Conservation (phyloP, 1,139 yeast genomes). For the Magnusiomyces tetraspermus region DNA sequence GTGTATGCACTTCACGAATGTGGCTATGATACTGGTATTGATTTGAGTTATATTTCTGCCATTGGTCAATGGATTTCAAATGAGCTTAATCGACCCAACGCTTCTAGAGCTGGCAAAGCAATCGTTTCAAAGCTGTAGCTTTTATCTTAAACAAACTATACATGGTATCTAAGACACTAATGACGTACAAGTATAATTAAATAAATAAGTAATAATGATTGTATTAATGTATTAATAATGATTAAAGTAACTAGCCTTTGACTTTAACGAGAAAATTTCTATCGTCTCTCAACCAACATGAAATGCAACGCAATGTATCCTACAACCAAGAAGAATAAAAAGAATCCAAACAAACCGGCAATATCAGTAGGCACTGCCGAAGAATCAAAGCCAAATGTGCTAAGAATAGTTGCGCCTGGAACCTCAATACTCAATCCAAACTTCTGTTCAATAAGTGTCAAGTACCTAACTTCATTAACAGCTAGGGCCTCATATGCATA, state of each 20-base stretch:
- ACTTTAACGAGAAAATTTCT: neutral
- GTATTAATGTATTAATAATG: too few relatives aligned
- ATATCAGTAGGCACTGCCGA: conserved; percentile 65
- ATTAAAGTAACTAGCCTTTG: too few relatives aligned
- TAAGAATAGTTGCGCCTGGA: conserved; percentile 95
- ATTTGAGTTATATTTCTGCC: conserved; percentile 23
- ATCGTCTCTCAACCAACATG: conserved; percentile 65
- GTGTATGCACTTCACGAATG: conserved; percentile 31
- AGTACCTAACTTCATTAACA: conserved; percentile 86
- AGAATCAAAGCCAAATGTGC: conserved; percentile 89
- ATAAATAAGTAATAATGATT: too few relatives aligned
- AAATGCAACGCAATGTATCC: conserved; percentile 71
- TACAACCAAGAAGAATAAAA: conserved; percentile 43
- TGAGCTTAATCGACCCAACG: conserved; percentile 24
- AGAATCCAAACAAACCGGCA: conserved; percentile 39
- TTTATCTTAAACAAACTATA: too few relatives aligned
- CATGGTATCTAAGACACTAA: too few relatives aligned
- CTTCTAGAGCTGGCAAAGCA: conserved; percentile 30
- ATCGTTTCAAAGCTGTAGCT: conserved; percentile 10
- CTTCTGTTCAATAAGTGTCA: conserved; percentile 76
- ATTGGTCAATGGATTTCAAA: conserved; percentile 30
- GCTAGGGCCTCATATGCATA: conserved; percentile 90
- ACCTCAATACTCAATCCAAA: conserved; percentile 90
- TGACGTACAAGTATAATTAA: too few relatives aligned
- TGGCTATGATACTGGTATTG: conserved; percentile 31